phyloP scores from a whole-genome alignment of 805 yeast species.

The Pichia sporocuriosa region DNA sequence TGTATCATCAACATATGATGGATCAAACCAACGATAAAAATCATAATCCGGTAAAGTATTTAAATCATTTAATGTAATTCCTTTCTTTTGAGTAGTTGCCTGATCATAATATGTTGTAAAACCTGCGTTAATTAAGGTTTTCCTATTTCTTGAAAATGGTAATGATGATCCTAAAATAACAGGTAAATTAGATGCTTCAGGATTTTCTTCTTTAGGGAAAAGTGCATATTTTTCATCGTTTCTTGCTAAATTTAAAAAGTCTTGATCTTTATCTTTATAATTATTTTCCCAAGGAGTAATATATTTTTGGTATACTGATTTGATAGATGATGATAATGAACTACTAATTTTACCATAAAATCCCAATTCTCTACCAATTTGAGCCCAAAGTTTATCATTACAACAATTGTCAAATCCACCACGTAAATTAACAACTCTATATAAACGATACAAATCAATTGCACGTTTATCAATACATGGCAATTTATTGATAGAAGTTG shows the following conservation, averaged over 20 bases:
- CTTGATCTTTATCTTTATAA: conserved; percentile 10
- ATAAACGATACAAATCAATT: conserved; percentile 55
- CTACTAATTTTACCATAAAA: conserved; percentile 67
- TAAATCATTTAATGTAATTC: conserved; percentile 30
- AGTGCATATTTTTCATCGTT: conserved; percentile 7
- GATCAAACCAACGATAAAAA: conserved; percentile 38
- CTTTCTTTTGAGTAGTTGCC: conserved; percentile 37
- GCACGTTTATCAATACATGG: conserved; percentile 65
- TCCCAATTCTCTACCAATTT: conserved; percentile 74
- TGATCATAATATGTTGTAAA: conserved; percentile 43
- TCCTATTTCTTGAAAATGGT: conserved; percentile 40
- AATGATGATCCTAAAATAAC: conserved; percentile 40
- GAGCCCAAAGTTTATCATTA: conserved; percentile 69
- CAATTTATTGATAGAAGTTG: conserved; percentile 32
- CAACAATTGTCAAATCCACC: conserved; percentile 69
- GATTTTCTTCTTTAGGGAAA: neutral
- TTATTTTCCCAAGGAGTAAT: conserved; percentile 24
- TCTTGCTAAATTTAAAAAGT: conserved; percentile 9
- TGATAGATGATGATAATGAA: conserved; percentile 60
- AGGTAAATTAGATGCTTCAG: conserved; percentile 23
- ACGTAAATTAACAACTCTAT: conserved; percentile 48
- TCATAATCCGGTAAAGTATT: conserved; percentile 36
- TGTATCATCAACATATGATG: conserved; percentile 30
- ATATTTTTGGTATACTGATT: conserved; percentile 48
- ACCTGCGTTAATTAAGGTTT: conserved; percentile 43